Evolutionary conservation across 352 stramenopile species (phyloP), one percentile per base, ranked within the genome.

Genomic region (Phytophthora podocarpi): DNA sequence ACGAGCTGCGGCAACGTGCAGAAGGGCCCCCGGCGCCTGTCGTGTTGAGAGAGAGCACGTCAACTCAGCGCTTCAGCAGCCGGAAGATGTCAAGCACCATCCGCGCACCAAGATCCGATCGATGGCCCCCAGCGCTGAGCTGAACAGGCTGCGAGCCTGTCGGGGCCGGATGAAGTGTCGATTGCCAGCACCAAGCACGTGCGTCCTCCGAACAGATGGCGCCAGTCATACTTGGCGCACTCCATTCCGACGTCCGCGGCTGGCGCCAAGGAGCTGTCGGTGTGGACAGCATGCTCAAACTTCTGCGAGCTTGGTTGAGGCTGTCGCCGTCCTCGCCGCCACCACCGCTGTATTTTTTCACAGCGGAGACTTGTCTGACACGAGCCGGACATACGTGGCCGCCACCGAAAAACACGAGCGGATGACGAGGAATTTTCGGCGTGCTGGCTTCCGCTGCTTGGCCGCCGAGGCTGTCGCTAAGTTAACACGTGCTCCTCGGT

Each of bases 401-500:
- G n/a, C 46, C 64, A 74, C 59, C 60, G 65, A 70, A 67, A 72
- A 32, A 18, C 24, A 59, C 65, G 53, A 74, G 35, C 41, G 37
- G 59, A 70, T 74, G 60, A 74, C 52, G 37, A 67, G 43, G 60
- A 70, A 67, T 69, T 70, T 74, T 70, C 37, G 21, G 13, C 36
- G 41, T 59, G 42, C 54, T 67, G 53, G 54, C 48, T 70, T 45
- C n/a, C 23, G 31, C 16, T 54, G 39, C 12, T 18, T 9, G 20
- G 9, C 10, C 7, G 32, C 24, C 21, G 28, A 48, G 50, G 27
- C 57, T 36, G 49, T 69, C 42, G 60, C 54, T 18, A 50, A 45
- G 55, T 69, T 46, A 52, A 42, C 37, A 52, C 12, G 20, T 21
- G 5, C 11, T 23, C 15, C 28, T 46, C 31, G 21, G 37, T 45